Percentiles rank a stretch among this genome's conserved stretches.
Conservation (phyloP, 2,329 filamentous ascomycete genomes). For the Raffaelea deltoideospora region DNA sequence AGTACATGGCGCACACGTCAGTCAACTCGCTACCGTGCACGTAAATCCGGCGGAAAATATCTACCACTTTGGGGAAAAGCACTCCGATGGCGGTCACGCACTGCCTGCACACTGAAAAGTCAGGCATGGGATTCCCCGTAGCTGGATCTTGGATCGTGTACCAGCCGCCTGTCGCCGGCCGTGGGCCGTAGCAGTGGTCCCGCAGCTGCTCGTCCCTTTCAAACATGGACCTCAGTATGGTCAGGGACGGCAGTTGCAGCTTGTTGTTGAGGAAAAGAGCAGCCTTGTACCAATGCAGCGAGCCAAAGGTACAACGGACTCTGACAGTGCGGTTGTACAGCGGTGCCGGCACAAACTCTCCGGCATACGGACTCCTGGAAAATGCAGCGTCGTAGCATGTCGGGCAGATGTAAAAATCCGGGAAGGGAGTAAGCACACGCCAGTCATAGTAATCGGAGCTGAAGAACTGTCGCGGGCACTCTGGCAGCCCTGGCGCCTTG, state of each 20-base stretch:
- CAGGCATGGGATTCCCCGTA: constrained; percentile 45
- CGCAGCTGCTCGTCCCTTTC: constrained; percentile 37
- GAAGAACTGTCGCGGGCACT: constrained; percentile 52
- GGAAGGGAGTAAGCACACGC: constrained; percentile 46
- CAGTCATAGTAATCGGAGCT: constrained; percentile 58
- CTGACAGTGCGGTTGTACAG: constrained; percentile 39
- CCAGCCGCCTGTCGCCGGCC: constrained; percentile 50
- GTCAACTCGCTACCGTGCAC: constrained; percentile 27
- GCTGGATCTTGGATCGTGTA: constrained; percentile 57
- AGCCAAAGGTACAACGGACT: constrained; percentile 64
- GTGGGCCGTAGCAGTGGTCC: constrained; percentile 42
- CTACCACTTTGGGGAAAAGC: constrained; percentile 56
- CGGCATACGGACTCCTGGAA: constrained; percentile 48
- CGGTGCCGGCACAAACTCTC: constrained; percentile 48
- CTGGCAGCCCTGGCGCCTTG: constrained; percentile 35
- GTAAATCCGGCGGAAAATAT: constrained; percentile 44
- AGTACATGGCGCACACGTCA: constrained; percentile 56
- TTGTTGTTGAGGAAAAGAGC: constrained; percentile 71
- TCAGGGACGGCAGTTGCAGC: constrained; percentile 48
- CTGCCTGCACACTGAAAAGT: constrained; percentile 61
- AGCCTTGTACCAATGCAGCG: constrained; percentile 64
- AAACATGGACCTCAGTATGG: constrained; percentile 54
- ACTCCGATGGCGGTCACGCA: constrained; percentile 60
- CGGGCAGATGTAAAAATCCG: constrained; percentile 67
- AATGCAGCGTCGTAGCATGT: constrained; percentile 62